Base-by-base conservation (phyloP, 2,329 filamentous ascomycete genomes). In the Incumbomyces delicatus region DNA sequence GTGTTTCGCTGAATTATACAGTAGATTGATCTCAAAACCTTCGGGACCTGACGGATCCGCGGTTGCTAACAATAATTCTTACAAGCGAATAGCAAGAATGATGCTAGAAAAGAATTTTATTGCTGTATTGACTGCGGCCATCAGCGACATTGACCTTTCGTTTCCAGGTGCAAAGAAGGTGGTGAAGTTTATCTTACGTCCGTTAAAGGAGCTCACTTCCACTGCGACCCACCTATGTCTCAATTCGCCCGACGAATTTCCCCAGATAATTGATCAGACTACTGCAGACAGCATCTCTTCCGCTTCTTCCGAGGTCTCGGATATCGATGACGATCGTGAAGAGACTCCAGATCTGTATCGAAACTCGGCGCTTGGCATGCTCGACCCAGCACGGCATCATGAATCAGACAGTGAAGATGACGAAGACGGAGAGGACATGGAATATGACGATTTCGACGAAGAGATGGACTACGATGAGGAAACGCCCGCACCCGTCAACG, bases 41-140 rank as follows among this genome's bases (percentile, higher is more conserved):
- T 79, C 87, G 12, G 84, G 77, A 57, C 74, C 78, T 13, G 71
- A 72, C 38, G 66, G 67, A 53, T 68, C 66, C 50, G 61, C 51
- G 20, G 53, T 53, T 17, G 49, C 61, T 6, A 58, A 61, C 29
- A 57, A 57, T 37, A 66, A 65, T 51, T 89, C 88, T 6, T 84
- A 89, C 53, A 81, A 84, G 57, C 88, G 95, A 60, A 77, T 98
- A 56, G 83, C 87, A 30, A 87, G 88, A 55, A 80, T 95, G 50
- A 98, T 98, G 92, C 96, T 94, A 58, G 92, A 98, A 67, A 98
- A 96, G 69, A 88, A 94, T 47, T 95, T 92, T 62, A 82, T 96
- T 51, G 78, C 85, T 18, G 85, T 90, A 40, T 69, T 98, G 49
- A 96, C 92, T 1, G 79, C 82, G 11, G 94, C 94, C 1, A 89